Percentiles rank a stretch among this genome's conserved stretches.
These are phyloP conservation scores for Acanthamoeba royreba DNA, from an alignment of 208 protist species.

Conservation along the genomic window DNA sequence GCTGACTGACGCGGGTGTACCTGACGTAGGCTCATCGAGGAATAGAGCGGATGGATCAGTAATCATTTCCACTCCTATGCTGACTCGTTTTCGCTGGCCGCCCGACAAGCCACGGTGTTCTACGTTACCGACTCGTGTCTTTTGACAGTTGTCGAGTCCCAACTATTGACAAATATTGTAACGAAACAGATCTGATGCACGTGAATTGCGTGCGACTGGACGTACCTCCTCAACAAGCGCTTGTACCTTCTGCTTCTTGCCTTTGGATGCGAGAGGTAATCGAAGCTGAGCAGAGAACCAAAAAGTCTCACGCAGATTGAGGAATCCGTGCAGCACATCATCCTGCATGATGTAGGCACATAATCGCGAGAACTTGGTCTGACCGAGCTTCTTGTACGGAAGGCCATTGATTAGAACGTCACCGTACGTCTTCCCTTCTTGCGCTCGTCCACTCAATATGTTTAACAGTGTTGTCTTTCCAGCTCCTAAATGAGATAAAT, in stretches of 20 bases:
- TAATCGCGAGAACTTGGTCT: background rate
- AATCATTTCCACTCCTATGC: conserved; percentile 68
- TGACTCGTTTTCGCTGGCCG: conserved; percentile 66
- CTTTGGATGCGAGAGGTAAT: background rate
- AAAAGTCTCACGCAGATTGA: background rate
- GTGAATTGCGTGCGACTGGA: too few species aligned
- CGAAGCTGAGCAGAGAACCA: background rate
- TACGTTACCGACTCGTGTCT: conserved; percentile 25
- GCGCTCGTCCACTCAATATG: background rate
- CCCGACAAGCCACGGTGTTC: conserved; percentile 11
- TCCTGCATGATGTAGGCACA: conserved; percentile 7
- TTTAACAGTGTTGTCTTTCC: background rate
- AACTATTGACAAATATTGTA: background rate
- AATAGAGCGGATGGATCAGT: conserved; percentile 57
- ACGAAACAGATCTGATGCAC: background rate
- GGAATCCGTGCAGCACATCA: background rate
- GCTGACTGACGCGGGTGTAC: too few species aligned
- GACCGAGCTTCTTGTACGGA: background rate
- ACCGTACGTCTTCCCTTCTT: background rate
- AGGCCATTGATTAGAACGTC: background rate
- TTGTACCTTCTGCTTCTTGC: too few species aligned
- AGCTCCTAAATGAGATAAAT: background rate
- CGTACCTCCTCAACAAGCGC: too few species aligned
- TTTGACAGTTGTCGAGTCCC: background rate
- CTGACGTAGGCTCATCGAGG: conserved; percentile 61